Base-by-base conservation (phyloP, 2,329 filamentous ascomycete species). In the Ophiocordyceps camponoti-rufipedis region DNA sequence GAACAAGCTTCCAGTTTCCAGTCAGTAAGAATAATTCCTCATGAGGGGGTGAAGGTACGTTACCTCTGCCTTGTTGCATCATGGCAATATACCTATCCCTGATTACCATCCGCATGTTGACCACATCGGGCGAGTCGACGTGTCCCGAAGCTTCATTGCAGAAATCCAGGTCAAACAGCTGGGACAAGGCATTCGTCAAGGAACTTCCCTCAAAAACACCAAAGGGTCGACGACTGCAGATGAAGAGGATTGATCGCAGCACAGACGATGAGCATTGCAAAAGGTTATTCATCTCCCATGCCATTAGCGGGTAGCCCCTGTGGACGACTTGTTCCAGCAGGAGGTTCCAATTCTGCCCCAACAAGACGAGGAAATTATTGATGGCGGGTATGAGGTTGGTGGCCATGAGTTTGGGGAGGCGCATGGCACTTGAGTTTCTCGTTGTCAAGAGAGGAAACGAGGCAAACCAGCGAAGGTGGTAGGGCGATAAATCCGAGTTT, bases 391-490 rank as follows among this genome's bases (percentile, higher is more conserved):
- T 41, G 19, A 41, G 12, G 16, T n/a, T 8, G 35, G n/a, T 18
- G n/a, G 18, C 16, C 35, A 23, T 10, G 35, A 16, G 16, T 10
- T n/a, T 16, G 35, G 35, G n/a, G 10, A 16, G 18, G 33, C 10
- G 18, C n/a, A 9, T 16, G 2, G 16, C 35, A n/a, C 10, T 2
- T 4, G 16, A 39, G 9, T 18, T 8, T 3, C 7, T 23, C 23
- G 23, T 23, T 23, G 23, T 23, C 23, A 23, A 5, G 23, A 46
- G 39, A 4, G 58, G 59, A 28, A 60, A 62, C 12, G 47, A 44
- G 9, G 58, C 49, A 43, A 61, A 56, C 58, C 58, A 62, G 28
- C 48, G 28, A 9, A 58, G 47, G 33, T 61, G 52, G 18, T 39
- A 14, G 14, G 32, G 14, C 2, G 52, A 48, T 28, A 61, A 47